phyloP scores from a whole-genome alignment of 129 eudicot species.

The Flaveria bidentis region DNA sequence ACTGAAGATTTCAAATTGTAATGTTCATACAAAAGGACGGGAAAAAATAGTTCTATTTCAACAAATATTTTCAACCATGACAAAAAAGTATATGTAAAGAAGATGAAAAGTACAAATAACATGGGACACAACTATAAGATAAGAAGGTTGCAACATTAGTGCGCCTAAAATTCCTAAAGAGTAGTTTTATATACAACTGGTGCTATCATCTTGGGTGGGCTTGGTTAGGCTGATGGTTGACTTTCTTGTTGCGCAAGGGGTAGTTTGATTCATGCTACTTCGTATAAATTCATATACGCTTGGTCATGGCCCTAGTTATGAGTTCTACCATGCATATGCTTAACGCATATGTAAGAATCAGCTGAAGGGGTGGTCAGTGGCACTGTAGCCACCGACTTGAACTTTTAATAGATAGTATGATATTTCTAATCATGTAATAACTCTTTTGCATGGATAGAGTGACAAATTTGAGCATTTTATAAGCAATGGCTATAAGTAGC shows the following conservation, averaged over 20 bases:
- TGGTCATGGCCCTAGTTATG: not conserved
- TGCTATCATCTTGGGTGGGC: slow-evolving; percentile 3
- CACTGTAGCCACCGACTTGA: no score
- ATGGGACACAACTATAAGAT: not conserved
- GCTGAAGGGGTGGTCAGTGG: no score
- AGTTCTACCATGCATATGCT: not conserved
- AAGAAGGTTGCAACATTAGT: slow-evolving; percentile 8
- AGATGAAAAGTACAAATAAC: not conserved
- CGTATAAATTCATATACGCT: not conserved
- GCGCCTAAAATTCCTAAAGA: slow-evolving; percentile 6
- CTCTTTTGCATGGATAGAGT: not conserved
- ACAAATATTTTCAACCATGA: not conserved
- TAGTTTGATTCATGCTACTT: not conserved
- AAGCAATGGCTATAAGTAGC: not conserved
- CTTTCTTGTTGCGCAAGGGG: not conserved
- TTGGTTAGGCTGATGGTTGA: not conserved
- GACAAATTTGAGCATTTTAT: not conserved
- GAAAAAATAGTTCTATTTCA: not conserved
- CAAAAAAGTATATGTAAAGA: not conserved
- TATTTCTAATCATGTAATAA: not conserved
- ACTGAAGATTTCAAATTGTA: not conserved
- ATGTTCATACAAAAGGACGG: not conserved
- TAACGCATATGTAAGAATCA: not conserved
- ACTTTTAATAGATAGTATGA: no score
- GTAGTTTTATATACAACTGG: not conserved